Conservation (phyloP, 2,329 filamentous ascomycete species). For the Aspergillus niger region DNA sequence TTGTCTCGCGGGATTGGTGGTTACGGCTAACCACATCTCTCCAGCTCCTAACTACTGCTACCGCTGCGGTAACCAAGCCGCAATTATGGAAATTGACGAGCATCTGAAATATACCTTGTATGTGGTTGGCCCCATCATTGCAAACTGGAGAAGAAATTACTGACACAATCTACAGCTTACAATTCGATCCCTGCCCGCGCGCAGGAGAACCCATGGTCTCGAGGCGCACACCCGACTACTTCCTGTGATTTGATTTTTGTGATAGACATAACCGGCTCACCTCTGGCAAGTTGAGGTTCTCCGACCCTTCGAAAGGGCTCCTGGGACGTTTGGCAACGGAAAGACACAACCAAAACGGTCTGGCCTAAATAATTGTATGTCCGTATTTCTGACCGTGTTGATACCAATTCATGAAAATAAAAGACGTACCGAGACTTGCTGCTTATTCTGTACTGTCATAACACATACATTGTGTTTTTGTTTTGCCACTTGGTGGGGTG, state of each 20-base stretch:
- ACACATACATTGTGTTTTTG: background rate
- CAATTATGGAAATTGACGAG: constrained; percentile 99
- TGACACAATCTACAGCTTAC: constrained; percentile 66
- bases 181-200: constrained; percentile 97
- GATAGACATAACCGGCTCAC: constrained; percentile 34
- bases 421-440: constrained; percentile 28
- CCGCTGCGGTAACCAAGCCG: constrained; percentile 96
- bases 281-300: constrained; percentile 24
- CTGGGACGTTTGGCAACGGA: constrained; percentile 27
- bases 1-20: background rate
- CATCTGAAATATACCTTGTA: constrained; percentile 99
- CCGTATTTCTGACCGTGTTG: constrained; percentile 40
- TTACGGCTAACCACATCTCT: constrained; percentile 27
- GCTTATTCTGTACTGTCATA: no score
- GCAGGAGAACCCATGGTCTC: constrained; percentile 99
- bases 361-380: constrained; percentile 38
- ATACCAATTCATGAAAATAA: constrained; percentile 46
- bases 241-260: constrained; percentile 66
- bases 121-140: constrained; percentile 45
- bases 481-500: constrained; percentile 1
- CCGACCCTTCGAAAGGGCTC: constrained; percentile 30
- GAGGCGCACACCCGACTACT: constrained; percentile 95
- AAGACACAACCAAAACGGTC: constrained; percentile 31
- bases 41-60: constrained; percentile 92
- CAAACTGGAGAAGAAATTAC: constrained; percentile 6